A percentile compares a stretch with the other conserved stretches of the same genome.
These are phyloP conservation scores for Gomphus bonarii DNA, from an alignment of 1,284 basidiomycete genomes.

Conservation along the genomic window DNA sequence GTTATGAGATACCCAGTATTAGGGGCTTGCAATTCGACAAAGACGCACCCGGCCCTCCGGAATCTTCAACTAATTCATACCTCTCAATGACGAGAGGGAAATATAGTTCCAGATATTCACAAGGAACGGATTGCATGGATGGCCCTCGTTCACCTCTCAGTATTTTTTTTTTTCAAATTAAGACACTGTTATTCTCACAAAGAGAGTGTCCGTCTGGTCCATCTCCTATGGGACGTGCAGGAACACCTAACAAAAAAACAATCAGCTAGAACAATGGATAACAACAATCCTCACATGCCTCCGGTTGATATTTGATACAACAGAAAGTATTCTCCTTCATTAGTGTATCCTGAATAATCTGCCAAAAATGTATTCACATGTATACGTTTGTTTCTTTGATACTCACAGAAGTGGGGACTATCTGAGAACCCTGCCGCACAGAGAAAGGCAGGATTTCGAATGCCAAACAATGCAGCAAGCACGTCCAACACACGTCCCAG, in stretches of 20 bases:
- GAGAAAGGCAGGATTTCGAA: conserved; percentile 22
- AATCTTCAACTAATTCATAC: conserved; percentile 22
- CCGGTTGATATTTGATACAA: conserved; percentile 21
- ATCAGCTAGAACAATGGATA: neutral
- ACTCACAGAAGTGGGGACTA: conserved; percentile 21
- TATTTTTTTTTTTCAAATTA: neutral
- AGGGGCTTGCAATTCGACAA: neutral
- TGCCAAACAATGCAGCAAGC: conserved; percentile 20
- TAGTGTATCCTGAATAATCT: conserved; percentile 11
- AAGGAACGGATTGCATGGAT: conserved; percentile 23
- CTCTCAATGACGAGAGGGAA: conserved; percentile 22
- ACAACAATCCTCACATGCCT: conserved; percentile 2
- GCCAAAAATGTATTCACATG: neutral
- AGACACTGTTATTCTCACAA: neutral
- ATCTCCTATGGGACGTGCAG: conserved; percentile 15
- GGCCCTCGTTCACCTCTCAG: conserved; percentile 15
- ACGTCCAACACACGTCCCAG: conserved; percentile 21
- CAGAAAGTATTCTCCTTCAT: conserved; percentile 18
- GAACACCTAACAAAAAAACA: conserved; percentile 11
- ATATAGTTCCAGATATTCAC: conserved; percentile 21
- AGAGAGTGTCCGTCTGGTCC: conserved; percentile 18
- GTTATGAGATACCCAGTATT: neutral
- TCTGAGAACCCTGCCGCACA: neutral
- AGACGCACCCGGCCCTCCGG: conserved; percentile 21
- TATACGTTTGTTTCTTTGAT: neutral